Conservation (phyloP, 192 early-diverging fungal species). For the Paraglomus occultum region DNA sequence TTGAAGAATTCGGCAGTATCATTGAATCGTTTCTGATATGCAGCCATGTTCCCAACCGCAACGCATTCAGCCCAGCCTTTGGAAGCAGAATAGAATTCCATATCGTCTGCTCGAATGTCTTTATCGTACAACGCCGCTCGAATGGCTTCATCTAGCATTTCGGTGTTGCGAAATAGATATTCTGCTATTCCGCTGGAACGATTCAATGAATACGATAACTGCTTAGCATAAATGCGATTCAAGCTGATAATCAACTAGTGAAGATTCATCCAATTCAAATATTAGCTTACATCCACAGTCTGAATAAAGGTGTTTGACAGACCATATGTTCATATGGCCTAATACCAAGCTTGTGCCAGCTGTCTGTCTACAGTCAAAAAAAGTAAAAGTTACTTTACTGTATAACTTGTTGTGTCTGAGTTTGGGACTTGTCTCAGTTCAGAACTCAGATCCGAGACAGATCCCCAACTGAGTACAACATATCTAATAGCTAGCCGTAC, state of each 20-base stretch:
- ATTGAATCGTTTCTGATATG: constrained; percentile 82
- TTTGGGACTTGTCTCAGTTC: too few relatives aligned
- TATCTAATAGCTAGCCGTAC: constrained; percentile 40
- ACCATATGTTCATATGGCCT: constrained; percentile 94
- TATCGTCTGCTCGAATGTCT: constrained; percentile 75
- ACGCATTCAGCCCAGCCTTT: constrained; percentile 94
- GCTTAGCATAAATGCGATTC: not conserved
- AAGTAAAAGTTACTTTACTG: not conserved
- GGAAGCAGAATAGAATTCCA: constrained; percentile 90
- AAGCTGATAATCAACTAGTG: not conserved
- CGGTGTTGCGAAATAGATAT: constrained; percentile 80
- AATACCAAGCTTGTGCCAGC: constrained; percentile 81
- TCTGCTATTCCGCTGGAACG: constrained; percentile 84
- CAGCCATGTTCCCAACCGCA: constrained; percentile 74
- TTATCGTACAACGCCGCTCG: constrained; percentile 73
- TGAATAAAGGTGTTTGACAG: constrained; percentile 93
- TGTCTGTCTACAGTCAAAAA: constrained; percentile 57
- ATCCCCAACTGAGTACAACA: not conserved
- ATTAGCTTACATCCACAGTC: constrained; percentile 74
- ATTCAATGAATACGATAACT: not conserved
- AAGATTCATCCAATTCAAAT: not conserved
- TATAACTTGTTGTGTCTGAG: too few relatives aligned
- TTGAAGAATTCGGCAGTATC: constrained; percentile 82
- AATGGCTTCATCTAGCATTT: constrained; percentile 86
- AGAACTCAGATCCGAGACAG: not conserved